phyloP scores from a whole-genome alignment of 306 rosid species.

The Gillenia trifoliata region DNA sequence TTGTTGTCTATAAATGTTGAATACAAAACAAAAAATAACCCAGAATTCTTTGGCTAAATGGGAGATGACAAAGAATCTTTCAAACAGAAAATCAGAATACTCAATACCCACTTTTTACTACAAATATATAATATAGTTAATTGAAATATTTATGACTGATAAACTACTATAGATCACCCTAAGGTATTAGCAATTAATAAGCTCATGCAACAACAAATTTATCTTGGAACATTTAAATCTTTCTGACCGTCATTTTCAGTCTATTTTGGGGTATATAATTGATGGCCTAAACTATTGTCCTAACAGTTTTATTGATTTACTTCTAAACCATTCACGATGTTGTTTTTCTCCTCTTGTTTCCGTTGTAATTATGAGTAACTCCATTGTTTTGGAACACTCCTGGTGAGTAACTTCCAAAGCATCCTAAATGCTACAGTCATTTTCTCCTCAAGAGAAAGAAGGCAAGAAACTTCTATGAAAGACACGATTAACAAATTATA shows the following conservation, averaged over 20 bases:
- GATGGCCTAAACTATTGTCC: neutral
- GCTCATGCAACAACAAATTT: neutral
- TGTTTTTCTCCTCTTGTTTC: neutral
- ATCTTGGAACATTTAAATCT: neutral
- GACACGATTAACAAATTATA: neutral
- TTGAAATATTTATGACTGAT: neutral
- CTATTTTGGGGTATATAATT: neutral
- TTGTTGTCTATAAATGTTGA: no score
- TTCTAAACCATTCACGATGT: neutral
- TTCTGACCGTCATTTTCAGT: neutral
- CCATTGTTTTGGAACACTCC: neutral
- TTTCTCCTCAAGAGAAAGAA: neutral
- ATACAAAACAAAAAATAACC: neutral
- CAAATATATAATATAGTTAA: neutral
- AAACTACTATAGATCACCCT: neutral
- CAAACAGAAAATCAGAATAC: neutral
- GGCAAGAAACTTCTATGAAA: neutral
- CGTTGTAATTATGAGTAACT: neutral
- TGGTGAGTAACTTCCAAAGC: neutral
- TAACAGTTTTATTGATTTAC: neutral
- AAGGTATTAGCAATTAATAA: neutral
- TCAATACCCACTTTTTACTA: neutral
- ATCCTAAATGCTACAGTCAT: neutral
- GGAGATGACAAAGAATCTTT: neutral
- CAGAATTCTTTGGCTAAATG: neutral